Evolutionary conservation across 257 asterid species (phyloP).

Genomic region (Sherardia arvensis): DNA sequence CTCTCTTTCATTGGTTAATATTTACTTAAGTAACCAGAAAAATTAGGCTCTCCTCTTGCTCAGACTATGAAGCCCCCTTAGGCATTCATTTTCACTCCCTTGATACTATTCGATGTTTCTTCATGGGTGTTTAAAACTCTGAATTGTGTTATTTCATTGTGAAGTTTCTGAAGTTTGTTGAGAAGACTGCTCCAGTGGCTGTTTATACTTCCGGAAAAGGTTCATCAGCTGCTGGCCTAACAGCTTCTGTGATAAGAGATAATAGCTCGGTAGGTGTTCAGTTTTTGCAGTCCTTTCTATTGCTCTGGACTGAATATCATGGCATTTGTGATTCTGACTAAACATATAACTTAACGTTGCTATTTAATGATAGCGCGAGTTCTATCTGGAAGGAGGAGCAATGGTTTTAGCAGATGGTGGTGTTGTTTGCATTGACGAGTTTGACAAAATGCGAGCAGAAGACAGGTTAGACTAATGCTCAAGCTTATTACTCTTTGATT

Average conservation of each 20-base stretch:
- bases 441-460: conserved; percentile 98
- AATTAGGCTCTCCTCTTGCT: neutral
- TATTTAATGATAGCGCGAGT: conserved; percentile 62
- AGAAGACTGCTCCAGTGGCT: conserved; percentile 96
- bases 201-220: conserved; percentile 98
- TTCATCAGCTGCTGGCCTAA: conserved; percentile 98
- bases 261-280: conserved; percentile 78
- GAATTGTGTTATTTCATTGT: conserved; percentile 10
- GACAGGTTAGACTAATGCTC: conserved; percentile 48
- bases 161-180: conserved; percentile 97
- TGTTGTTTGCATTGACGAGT: conserved; percentile 97
- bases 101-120: neutral
- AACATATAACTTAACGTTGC: neutral
- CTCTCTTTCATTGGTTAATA: neutral
- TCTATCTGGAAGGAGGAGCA: conserved; percentile 99
- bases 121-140: neutral
- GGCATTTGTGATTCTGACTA: neutral
- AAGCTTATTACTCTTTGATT: conserved; percentile 9
- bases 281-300: neutral
- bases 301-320: neutral
- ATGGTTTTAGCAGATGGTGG: conserved; percentile 99
- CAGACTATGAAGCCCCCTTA: neutral
- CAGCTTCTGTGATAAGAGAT: conserved; percentile 96
- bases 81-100: neutral
- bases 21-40: neutral